Evolutionary conservation across 2,329 filamentous ascomycete genomes (phyloP).

Genomic region (Leptographium lundbergii): DNA sequence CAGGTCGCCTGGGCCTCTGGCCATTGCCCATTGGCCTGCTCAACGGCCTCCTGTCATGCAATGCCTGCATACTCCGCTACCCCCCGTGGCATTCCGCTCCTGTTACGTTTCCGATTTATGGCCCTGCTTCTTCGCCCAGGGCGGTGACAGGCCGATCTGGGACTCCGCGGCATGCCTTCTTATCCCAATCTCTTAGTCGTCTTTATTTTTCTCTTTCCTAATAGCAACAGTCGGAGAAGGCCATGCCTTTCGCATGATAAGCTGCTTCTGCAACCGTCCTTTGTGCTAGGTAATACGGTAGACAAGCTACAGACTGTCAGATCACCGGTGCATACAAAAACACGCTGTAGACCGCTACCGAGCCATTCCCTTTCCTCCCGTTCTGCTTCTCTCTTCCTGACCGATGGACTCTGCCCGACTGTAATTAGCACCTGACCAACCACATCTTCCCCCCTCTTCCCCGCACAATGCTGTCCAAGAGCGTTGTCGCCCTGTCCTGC

Average conservation of each 20-base stretch:
- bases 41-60: not conserved
- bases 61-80: not conserved
- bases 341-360: not conserved
- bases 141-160: not conserved
- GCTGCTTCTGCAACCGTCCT: not conserved
- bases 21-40: not conserved
- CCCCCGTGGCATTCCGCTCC: not conserved
- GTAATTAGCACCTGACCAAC: not conserved
- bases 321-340: not conserved
- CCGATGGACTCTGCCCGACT: not conserved
- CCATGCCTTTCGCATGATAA: not conserved
- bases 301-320: not conserved
- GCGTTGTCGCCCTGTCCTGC: constrained; percentile 19
- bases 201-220: not conserved
- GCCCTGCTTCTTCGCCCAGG: not conserved
- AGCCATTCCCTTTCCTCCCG: not conserved
- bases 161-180: not conserved
- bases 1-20: not conserved
- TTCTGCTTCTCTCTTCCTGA: not conserved
- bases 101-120: not conserved
- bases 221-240: not conserved
- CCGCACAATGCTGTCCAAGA: constrained; percentile 6
- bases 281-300: not conserved
- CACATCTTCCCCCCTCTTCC: not conserved
- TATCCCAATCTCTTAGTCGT: not conserved